Evolutionary conservation across 2,329 filamentous ascomycete species (phyloP).

Genomic region (Calonectria pseudoturangicola): DNA sequence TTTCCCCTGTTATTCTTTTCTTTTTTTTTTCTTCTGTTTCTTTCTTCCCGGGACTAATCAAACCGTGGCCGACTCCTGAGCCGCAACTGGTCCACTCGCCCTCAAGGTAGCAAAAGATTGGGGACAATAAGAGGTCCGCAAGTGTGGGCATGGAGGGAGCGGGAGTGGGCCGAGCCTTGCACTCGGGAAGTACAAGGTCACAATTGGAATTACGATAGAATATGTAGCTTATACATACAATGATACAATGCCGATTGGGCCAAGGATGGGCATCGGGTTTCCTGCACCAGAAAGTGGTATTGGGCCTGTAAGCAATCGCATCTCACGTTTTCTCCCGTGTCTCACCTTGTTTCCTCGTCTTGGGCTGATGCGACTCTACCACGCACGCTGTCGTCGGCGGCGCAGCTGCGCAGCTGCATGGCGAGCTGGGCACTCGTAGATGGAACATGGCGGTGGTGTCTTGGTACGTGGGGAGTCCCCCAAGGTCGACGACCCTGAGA

Average conservation of each 20-base stretch:
- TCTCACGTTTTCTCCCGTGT: slow-evolving; percentile 26
- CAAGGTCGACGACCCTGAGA: slow-evolving; percentile 24
- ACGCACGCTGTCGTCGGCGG: slow-evolving; percentile 38
- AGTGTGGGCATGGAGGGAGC: slow-evolving; percentile 15
- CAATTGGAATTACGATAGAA: background rate
- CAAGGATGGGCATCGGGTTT: background rate
- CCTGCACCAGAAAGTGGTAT: slow-evolving; percentile 8
- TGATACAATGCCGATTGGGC: background rate
- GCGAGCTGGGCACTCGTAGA: slow-evolving; percentile 14
- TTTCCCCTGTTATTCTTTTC: background rate
- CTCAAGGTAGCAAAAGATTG: slow-evolving; percentile 42
- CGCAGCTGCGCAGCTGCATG: slow-evolving; percentile 33
- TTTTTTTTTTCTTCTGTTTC: slow-evolving; percentile 25
- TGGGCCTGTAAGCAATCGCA: slow-evolving; percentile 11
- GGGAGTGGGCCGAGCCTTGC: slow-evolving; percentile 33
- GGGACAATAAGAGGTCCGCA: slow-evolving; percentile 22
- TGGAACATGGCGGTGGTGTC: slow-evolving; percentile 12
- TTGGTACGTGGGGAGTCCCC: slow-evolving; percentile 33
- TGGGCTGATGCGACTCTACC: slow-evolving; percentile 31
- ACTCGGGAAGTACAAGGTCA: slow-evolving; percentile 16
- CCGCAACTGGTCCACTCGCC: slow-evolving; percentile 49
- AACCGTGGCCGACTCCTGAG: slow-evolving; percentile 46
- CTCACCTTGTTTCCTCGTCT: slow-evolving; percentile 27
- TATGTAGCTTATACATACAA: background rate
- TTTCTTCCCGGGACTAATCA: slow-evolving; percentile 26